Base-by-base conservation (phyloP, 306 rosid genomes). In the Glycyrrhiza uralensis region DNA sequence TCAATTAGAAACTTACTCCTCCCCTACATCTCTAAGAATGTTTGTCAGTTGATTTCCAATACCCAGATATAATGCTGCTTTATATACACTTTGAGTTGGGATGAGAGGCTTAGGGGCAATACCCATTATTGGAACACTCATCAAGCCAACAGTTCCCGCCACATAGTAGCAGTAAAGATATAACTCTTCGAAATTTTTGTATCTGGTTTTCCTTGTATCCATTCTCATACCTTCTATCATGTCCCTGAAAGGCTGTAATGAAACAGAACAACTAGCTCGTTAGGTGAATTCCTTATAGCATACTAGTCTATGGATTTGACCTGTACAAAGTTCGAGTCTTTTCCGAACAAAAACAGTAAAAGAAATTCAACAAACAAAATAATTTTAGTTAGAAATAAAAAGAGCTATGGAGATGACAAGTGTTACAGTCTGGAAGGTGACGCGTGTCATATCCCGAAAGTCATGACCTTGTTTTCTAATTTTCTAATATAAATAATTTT, bases 1-100 rank as follows among this genome's bases (percentile, higher is more conserved):
- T 6, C 0, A 9, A 29, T 22, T 3, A 23, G 47, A 22, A 71
- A 81, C 96, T 79, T 84, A 90, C 98, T 93, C 98, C 69, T 93
- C 97, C 2, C 97, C 97, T 0, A 93, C 98, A 72, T 93, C 98
- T 83, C 98, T 86, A 42, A 93, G 97, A 62, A 93, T 93, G 73
- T 93, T 90, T 14, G 96, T 90, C 30, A 88, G 85, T 76, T 93
- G 97, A 70, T 93, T 93, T 66, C 98, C 98, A 11, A 88, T 84
- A 12, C 96, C 98, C 70, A 90, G 79, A 65, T 87, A 79, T 46
- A 90, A 82, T 56, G 98, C 97, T 63, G 92, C 79, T 72, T 81
- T 66, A 59, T 90, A 87, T 51, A 88, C 69, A 32, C 76, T 79
- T 23, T 86, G 90, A 65, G 88, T 36, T 20, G 96, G 80, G 52